Base-by-base conservation (phyloP, 805 yeast species). In the Starmera amethionina region DNA sequence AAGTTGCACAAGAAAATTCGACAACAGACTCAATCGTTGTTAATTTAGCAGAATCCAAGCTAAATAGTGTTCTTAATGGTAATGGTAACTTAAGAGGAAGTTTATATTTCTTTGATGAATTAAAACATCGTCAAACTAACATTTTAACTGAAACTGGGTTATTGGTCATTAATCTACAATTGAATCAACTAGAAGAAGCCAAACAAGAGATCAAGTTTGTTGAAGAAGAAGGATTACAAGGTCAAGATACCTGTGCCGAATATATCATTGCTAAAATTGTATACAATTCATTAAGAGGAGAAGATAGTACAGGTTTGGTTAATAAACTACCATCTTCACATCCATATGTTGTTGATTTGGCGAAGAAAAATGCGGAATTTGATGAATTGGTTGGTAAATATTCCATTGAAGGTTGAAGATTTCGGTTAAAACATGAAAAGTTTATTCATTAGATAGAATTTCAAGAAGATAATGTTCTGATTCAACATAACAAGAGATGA, bases 111-210 rank as follows among this genome's bases (percentile, higher is more conserved):
- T 83, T 72, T 58, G 97, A 90, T 60, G 98, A 90, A 62, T 67
- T 83, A 42, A 68, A 87, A 34, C 78, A 82, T 43, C 67, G 70
- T 43, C 68, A 68, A 36, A 56, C 68, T 37, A 57, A 64, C 30
- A 65, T 69, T 54, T 72, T 73, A 49, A 64, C 74, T 14, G 70
- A 82, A 49, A 52, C 75, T 30, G 79, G 82, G 32, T 75, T 87
- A 53, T 72, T 87, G 35, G 82, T 79, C 10, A 69, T 88, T 44
- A 87, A 89, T 46, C 63, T 89, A 51, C 87, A 85, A 63, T 73
- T 87, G 57, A 76, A 79, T 38, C 83, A 89, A 54, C 66, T 76
- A 41, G 90, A 89, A 3, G 97, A 90, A 62, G 89, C 96, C 9
- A 72, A 73, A 43, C 85, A 84, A 46, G 66, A 79, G 31, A 63